These are phyloP conservation scores for Postia placenta DNA, from an alignment of 768 basidiomycete species.

Conservation along the genomic window DNA sequence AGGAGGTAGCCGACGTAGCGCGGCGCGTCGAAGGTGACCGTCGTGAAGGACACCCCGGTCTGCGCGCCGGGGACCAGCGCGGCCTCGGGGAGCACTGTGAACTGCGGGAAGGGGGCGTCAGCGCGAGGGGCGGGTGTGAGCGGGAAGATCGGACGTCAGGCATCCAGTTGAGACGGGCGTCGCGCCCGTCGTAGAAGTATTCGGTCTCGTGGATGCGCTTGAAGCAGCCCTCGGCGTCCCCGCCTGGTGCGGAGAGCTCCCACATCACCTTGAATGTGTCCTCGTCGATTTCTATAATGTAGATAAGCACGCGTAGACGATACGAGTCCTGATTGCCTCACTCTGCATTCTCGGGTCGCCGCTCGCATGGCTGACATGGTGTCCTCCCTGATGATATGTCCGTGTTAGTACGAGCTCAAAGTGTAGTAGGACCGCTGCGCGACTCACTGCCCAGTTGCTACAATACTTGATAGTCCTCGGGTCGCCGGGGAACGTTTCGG, in stretches of 20 bases:
- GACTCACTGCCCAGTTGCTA: conserved; percentile 68
- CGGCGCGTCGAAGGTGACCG: conserved; percentile 62
- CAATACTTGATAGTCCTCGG: conserved; percentile 66
- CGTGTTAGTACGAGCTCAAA: background rate
- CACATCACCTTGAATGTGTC: conserved; percentile 76
- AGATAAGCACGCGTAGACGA: background rate
- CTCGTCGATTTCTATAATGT: conserved; percentile 56
- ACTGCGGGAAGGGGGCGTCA: conserved; percentile 12
- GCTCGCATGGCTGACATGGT: conserved; percentile 60
- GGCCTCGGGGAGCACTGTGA: conserved; percentile 12
- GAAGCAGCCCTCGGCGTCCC: conserved; percentile 54
- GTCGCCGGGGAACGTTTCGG: conserved; percentile 67
- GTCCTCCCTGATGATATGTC: conserved; percentile 76
- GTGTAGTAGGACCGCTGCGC: too few relatives aligned
- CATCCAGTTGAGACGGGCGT: conserved; percentile 26
- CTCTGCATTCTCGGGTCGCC: conserved; percentile 51
- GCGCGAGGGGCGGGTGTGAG: background rate
- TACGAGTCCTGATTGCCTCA: conserved; percentile 21
- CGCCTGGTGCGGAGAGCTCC: conserved; percentile 58
- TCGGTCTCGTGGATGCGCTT: conserved; percentile 59
- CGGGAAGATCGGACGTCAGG: conserved; percentile 24
- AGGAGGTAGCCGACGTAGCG: conserved; percentile 63
- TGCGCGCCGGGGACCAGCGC: conserved; percentile 36
- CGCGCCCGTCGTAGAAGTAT: conserved; percentile 39
- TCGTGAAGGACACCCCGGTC: conserved; percentile 55